A percentile compares a stretch with the other conserved stretches of the same genome.
Evolutionary conservation across 2,329 filamentous ascomycete genomes (phyloP).

Genomic region (Drechmeria coniospora): DNA sequence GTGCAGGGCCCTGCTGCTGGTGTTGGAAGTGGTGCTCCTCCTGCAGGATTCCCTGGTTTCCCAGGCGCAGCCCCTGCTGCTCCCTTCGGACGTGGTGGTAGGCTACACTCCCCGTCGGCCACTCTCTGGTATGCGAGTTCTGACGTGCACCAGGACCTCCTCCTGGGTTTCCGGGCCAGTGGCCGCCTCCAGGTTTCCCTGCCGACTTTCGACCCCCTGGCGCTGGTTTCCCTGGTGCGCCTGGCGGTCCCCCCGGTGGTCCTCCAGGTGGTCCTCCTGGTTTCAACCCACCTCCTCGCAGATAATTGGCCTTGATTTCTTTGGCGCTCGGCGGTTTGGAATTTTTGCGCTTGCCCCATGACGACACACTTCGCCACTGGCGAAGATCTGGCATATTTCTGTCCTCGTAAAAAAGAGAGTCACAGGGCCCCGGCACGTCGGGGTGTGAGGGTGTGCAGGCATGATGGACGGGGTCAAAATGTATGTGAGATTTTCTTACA

Average conservation of each 20-base stretch:
- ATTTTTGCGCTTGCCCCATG: slow-evolving; percentile 9
- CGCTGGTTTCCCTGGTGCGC: slow-evolving; percentile 13
- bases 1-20: slow-evolving; percentile 64
- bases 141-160: slow-evolving; percentile 31
- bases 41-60: slow-evolving; percentile 40
- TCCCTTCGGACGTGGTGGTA: slow-evolving; percentile 37
- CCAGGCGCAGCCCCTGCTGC: slow-evolving; percentile 26
- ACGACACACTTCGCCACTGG: slow-evolving; percentile 10
- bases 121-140: too few relatives aligned
- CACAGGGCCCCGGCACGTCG: not conserved
- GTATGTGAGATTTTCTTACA: slow-evolving; percentile 4
- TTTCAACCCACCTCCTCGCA: slow-evolving; percentile 58
- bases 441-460: slow-evolving; percentile 1
- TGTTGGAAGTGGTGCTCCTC: slow-evolving; percentile 58
- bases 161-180: slow-evolving; percentile 32
- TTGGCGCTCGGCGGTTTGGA: slow-evolving; percentile 11
- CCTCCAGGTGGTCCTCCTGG: slow-evolving; percentile 47
- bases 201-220: slow-evolving; percentile 3
- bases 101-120: slow-evolving; percentile 16
- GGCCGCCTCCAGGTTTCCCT: slow-evolving; percentile 3
- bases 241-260: slow-evolving; percentile 11
- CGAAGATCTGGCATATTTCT: slow-evolving; percentile 8
- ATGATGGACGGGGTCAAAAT: slow-evolving; percentile 3
- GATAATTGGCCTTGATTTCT: slow-evolving; percentile 22
- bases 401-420: slow-evolving; percentile 4